These are phyloP conservation scores for Sonneratia caseolaris DNA, from an alignment of 345 rosid genomes.

Conservation along the genomic window DNA sequence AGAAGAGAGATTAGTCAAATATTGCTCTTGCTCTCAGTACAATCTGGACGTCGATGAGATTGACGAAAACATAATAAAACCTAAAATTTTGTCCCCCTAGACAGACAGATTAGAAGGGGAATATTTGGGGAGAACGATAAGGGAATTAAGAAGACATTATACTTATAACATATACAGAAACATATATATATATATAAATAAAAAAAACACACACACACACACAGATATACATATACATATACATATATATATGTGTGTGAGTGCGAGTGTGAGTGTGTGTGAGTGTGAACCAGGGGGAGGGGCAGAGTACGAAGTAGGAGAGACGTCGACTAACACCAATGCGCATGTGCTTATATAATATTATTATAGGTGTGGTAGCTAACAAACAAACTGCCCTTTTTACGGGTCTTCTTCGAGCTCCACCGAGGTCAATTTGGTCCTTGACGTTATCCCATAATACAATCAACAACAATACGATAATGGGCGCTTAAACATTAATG, in stretches of 20 bases:
- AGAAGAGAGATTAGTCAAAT: too few relatives aligned
- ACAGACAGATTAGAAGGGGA: slow-evolving; percentile 2
- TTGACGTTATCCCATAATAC: not conserved
- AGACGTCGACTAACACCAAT: too few relatives aligned
- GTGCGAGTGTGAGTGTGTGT: too few relatives aligned
- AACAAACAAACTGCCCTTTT: too few relatives aligned
- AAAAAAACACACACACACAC: too few relatives aligned
- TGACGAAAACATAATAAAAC: not conserved
- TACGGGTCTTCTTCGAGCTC: not conserved
- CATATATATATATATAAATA: not conserved
- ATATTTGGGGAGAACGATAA: slow-evolving; percentile 1
- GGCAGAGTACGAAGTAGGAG: too few relatives aligned
- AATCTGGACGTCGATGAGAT: not conserved
- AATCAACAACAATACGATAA: too few relatives aligned
- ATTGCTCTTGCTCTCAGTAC: too few relatives aligned
- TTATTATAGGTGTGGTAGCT: not conserved
- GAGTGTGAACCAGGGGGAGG: too few relatives aligned
- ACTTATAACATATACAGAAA: not conserved
- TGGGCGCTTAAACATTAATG: too few relatives aligned
- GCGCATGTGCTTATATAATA: too few relatives aligned
- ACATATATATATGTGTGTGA: not conserved
- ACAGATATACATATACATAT: not conserved
- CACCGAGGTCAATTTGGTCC: not conserved
- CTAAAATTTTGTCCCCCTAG: too few relatives aligned
- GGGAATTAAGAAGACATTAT: not conserved